Evolutionary conservation across 208 protist species (phyloP).

Genomic region (Trypanosoma platydactyli): DNA sequence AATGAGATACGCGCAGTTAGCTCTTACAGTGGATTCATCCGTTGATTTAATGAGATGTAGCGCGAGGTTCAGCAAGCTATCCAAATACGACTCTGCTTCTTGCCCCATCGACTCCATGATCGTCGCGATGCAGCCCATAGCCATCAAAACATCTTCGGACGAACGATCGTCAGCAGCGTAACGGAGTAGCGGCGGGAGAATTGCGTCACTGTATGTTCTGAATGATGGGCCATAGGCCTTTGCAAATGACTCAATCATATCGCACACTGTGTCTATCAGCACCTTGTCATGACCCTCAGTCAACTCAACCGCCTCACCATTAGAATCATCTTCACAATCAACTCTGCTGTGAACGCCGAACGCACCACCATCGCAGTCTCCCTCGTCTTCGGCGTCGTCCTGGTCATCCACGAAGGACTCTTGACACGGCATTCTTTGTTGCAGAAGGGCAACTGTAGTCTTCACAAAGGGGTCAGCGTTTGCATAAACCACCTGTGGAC

Average conservation of each 20-base stretch:
- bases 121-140: constrained; percentile 51
- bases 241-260: constrained; percentile 71
- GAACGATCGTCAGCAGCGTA: constrained; percentile 58
- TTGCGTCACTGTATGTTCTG: constrained; percentile 38
- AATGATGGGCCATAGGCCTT: constrained; percentile 72
- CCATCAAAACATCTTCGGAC: constrained; percentile 69
- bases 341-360: neutral
- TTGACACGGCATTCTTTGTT: constrained; percentile 59
- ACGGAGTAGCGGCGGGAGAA: constrained; percentile 57
- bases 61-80: constrained; percentile 45
- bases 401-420: constrained; percentile 31
- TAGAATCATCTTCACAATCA: neutral
- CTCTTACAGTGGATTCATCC: constrained; percentile 62
- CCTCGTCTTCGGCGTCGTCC: constrained; percentile 46
- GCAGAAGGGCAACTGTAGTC: constrained; percentile 47
- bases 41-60: constrained; percentile 48
- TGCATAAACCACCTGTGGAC: constrained; percentile 46
- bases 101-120: constrained; percentile 49
- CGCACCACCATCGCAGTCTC: constrained; percentile 1
- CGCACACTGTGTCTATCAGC: constrained; percentile 58
- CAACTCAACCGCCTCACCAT: constrained; percentile 26
- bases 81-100: constrained; percentile 40
- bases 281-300: constrained; percentile 75
- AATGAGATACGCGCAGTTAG: constrained; percentile 71
- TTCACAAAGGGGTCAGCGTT: constrained; percentile 52